Evolutionary conservation across 768 basidiomycete species (phyloP), one percentile per base, ranked within the genome.

Genomic region (Auricularia heimuer): DNA sequence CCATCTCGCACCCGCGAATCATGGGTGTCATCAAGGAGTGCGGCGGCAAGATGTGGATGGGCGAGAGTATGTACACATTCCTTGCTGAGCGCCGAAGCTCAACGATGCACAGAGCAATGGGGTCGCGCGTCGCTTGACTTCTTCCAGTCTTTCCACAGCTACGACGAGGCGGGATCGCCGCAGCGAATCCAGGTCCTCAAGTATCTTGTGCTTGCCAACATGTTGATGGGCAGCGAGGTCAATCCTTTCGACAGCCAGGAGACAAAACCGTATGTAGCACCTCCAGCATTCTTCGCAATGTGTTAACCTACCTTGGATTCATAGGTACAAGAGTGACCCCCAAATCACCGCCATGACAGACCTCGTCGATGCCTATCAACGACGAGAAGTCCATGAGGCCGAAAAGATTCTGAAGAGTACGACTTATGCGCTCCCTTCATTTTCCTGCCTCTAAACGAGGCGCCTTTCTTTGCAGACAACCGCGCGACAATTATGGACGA

Each of bases 11-110:
- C 77, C 97, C 97, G 10, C 85, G 94, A 36, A 98, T 98, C 71
- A 95, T 98, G 90, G 97, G 96, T 54, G 93, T 98, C 62, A 98
- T 99, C 77, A 92, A 95, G 73, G 97, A 99, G 75, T 98, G 96
- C 69, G 97, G 97, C 16, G 97, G 97, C 2, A 99, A 99, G 78
- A 99, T 99, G 97, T 98, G 97, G 95, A 98, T 99, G 97, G 94
- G 92, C 65, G 97, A 98, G 81, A 90, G 96, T 89, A 75, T 71
- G 87, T 42, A 29, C 72, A 47, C 11, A 29, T 70, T 29, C 18
- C 60, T 36, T 4, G 21, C 61, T 45, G 37, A 7, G 29, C 7
- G 21, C 4, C 24, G 29, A 2, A 14, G 60, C 35, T 51, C 18
- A 45, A 12, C 60, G 11, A 56, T 14, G 0, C 24, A 10, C 72